phyloP scores from a whole-genome alignment of 108 stramenopile genomes.

The Nannochloropsis gaditana region DNA sequence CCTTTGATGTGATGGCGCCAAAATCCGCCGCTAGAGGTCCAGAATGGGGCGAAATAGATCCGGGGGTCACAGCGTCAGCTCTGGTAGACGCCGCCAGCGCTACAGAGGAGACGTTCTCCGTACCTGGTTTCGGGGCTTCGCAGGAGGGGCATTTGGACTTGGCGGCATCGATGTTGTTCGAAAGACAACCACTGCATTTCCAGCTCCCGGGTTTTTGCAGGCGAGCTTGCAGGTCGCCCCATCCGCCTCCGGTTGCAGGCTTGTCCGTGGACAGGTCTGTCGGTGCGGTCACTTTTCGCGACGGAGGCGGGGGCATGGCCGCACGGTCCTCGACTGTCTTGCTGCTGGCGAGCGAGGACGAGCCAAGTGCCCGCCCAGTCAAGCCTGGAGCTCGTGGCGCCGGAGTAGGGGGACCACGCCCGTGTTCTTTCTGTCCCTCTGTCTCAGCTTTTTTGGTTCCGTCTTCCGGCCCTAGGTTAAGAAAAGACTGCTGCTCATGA shows the following conservation, averaged over 20 bases:
- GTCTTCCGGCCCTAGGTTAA: too few species aligned
- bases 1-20: not conserved
- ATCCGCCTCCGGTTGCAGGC: not conserved
- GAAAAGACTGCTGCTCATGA: too few species aligned
- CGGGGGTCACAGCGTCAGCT: too few species aligned
- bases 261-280: not conserved
- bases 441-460: too few species aligned
- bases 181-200: not conserved
- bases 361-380: too few species aligned
- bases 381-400: not conserved
- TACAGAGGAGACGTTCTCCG: not conserved
- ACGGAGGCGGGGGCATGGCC: not conserved
- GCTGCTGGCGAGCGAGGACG: not conserved
- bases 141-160: not conserved
- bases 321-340: not conserved
- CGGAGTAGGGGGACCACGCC: not conserved
- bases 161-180: not conserved
- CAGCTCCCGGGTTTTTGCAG: not conserved
- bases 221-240: conserved; percentile 9
- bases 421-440: not conserved
- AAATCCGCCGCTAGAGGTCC: not conserved
- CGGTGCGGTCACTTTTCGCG: not conserved
- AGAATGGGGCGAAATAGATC: too few species aligned
- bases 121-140: not conserved
- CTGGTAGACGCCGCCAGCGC: not conserved